Percentiles rank a stretch among this genome's conserved stretches.
phyloP scores from a whole-genome alignment of 129 eudicot species.

The Saposhnikovia divaricata region DNA sequence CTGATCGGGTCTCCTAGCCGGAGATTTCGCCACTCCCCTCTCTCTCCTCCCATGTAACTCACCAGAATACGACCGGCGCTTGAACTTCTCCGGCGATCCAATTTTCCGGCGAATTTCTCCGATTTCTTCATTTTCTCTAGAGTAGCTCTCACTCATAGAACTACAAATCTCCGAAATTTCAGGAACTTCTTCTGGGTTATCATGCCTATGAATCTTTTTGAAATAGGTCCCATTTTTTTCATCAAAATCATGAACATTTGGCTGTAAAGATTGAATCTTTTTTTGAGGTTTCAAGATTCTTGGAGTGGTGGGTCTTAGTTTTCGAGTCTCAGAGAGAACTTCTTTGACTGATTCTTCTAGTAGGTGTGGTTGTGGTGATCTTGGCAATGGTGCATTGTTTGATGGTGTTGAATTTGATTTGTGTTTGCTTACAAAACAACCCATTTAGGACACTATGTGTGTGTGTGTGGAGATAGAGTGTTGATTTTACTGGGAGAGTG shows the following conservation, averaged over 20 bases:
- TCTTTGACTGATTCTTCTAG: constrained; percentile 64
- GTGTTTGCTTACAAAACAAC: constrained; percentile 41
- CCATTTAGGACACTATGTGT: constrained; percentile 21
- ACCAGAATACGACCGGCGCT: constrained; percentile 31
- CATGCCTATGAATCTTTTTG: constrained; percentile 8
- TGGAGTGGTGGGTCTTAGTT: constrained; percentile 17
- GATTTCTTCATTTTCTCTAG: constrained; percentile 19
- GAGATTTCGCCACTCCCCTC: constrained; percentile 35
- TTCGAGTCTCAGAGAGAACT: constrained; percentile 49
- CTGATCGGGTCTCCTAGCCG: constrained; percentile 41
- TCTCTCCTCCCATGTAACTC: constrained; percentile 22
- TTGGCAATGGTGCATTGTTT: constrained; percentile 4
- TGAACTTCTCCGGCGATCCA: constrained; percentile 36
- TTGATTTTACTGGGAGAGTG: not conserved
- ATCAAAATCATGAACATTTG: constrained; percentile 16
- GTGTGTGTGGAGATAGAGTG: not conserved
- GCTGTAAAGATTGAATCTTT: constrained; percentile 15
- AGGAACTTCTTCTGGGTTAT: constrained; percentile 15
- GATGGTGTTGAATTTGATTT: constrained; percentile 15
- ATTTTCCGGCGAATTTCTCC: constrained; percentile 23
- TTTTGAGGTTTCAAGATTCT: constrained; percentile 19
- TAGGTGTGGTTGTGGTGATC: constrained; percentile 30
- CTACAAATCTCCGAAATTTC: constrained; percentile 51
- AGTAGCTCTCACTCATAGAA: constrained; percentile 34
- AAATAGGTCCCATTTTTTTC: constrained; percentile 1